These are phyloP conservation scores for Aeschynomene evenia DNA, from an alignment of 306 rosid species.

Conservation along the genomic window DNA sequence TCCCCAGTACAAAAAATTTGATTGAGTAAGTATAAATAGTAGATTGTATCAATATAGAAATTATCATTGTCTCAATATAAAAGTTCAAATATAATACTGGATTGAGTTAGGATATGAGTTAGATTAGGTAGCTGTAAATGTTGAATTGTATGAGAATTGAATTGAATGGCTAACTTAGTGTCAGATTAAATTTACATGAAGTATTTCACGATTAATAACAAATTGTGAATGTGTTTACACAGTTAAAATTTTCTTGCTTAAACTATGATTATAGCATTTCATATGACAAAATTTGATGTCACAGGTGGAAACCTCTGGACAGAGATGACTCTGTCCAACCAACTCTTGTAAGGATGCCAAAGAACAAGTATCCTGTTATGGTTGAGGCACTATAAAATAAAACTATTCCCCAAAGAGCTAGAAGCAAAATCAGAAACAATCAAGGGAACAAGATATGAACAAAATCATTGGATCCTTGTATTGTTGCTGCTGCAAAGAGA, in stretches of 20 bases:
- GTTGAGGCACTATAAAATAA: slow-evolving; percentile 47
- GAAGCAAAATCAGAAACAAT: slow-evolving; percentile 6
- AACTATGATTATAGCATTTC: neutral
- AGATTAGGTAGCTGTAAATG: no score
- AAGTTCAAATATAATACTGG: no score
- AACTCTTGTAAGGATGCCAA: slow-evolving; percentile 88
- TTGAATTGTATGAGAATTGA: no score
- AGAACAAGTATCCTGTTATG: slow-evolving; percentile 66
- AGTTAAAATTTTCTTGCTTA: slow-evolving; percentile 2
- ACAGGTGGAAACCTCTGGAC: slow-evolving; percentile 75
- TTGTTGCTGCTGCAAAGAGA: neutral
- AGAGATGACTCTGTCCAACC: slow-evolving; percentile 72
- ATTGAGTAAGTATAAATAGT: no score
- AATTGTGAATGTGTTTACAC: no score
- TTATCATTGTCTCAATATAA: no score
- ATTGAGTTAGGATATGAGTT: no score
- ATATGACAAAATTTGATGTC: neutral
- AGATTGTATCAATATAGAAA: no score
- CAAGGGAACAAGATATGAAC: neutral
- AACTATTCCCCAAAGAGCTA: neutral
- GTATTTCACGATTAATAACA: no score
- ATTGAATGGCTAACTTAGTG: no score
- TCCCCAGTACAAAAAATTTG: no score
- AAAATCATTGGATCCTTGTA: neutral
- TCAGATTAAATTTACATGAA: no score